Percentiles rank a stretch among this genome's conserved stretches.
phyloP scores from a whole-genome alignment of 148 eudicot genomes.

The Gaultheria prostrata region DNA sequence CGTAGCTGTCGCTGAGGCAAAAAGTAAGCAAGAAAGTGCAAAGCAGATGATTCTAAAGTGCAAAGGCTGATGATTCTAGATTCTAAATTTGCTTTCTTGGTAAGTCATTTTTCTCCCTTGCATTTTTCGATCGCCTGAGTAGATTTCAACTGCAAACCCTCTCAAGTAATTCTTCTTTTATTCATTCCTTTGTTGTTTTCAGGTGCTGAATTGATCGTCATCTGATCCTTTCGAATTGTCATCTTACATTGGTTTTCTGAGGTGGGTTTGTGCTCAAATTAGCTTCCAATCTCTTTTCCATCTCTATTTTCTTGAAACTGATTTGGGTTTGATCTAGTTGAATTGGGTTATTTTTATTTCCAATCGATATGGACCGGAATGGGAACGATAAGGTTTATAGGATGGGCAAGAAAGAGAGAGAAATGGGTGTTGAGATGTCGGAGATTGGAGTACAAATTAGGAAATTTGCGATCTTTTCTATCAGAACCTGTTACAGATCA shows the following conservation, averaged over 20 bases:
- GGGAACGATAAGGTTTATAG: background rate
- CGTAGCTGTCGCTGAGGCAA: slow-evolving; percentile 25
- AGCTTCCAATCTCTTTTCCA: background rate
- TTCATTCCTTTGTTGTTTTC: slow-evolving; percentile 3
- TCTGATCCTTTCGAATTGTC: background rate
- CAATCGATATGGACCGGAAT: slow-evolving; percentile 8
- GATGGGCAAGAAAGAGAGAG: slow-evolving; percentile 6
- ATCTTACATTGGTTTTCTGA: background rate
- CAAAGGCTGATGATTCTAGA: background rate
- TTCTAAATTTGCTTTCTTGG: background rate
- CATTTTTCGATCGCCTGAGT: background rate
- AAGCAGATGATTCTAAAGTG: slow-evolving; percentile 5
- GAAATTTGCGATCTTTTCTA: slow-evolving; percentile 24
- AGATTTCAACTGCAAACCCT: slow-evolving; percentile 10
- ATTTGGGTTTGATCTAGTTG: slow-evolving; percentile 13
- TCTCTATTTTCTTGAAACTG: background rate
- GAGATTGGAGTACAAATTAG: slow-evolving; percentile 25
- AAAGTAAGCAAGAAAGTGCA: slow-evolving; percentile 15
- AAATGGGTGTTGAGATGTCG: slow-evolving; percentile 37
- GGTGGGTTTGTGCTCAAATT: slow-evolving; percentile 17
- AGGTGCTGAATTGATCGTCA: slow-evolving; percentile 22
- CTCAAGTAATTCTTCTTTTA: slow-evolving; percentile 15
- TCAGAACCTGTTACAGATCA: slow-evolving; percentile 33
- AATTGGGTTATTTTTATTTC: background rate
- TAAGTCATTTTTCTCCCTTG: slow-evolving; percentile 13